A percentile compares a stretch with the other conserved stretches of the same genome.
Evolutionary conservation across 805 yeast genomes (phyloP).

Genomic region (Maudiozyma serrabonitensis): DNA sequence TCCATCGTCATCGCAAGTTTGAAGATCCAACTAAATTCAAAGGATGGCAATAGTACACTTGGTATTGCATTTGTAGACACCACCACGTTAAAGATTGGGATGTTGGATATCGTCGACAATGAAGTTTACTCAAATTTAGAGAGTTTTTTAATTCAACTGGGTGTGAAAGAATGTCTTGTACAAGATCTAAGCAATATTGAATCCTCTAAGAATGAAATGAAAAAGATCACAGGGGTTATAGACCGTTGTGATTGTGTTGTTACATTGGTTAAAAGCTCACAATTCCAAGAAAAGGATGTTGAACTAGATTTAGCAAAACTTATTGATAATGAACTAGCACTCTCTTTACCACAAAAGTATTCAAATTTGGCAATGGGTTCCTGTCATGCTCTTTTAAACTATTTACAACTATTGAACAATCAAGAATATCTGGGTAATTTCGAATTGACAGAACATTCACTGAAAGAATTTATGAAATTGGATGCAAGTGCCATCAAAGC

Average conservation of each 20-base stretch:
- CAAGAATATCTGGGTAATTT: conserved; percentile 46
- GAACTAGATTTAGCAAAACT: conserved; percentile 72
- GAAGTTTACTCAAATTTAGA: conserved; percentile 83
- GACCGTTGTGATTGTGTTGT: conserved; percentile 71
- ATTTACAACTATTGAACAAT: conserved; percentile 55
- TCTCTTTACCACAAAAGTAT: conserved; percentile 23
- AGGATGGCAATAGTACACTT: conserved; percentile 36
- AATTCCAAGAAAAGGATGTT: conserved; percentile 55
- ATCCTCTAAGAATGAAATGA: conserved; percentile 33
- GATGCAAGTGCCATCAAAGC: conserved; percentile 89
- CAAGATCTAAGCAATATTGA: conserved; percentile 31
- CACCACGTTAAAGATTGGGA: conserved; percentile 52
- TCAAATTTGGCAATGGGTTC: conserved; percentile 23
- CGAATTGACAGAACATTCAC: conserved; percentile 53
- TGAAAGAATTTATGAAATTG: conserved; percentile 76
- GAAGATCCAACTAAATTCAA: conserved; percentile 28
- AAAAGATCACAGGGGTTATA: conserved; percentile 59
- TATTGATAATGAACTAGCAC: conserved; percentile 40
- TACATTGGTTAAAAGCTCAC: conserved; percentile 47
- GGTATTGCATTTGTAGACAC: conserved; percentile 80
- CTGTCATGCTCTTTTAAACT: conserved; percentile 49
- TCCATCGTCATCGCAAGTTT: conserved; percentile 45
- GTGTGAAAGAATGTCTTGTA: conserved; percentile 75
- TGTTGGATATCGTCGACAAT: conserved; percentile 76
- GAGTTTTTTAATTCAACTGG: conserved; percentile 76